These are phyloP conservation scores for Grosmannia serpens DNA, from an alignment of 2,329 filamentous ascomycete genomes.

Conservation along the genomic window DNA sequence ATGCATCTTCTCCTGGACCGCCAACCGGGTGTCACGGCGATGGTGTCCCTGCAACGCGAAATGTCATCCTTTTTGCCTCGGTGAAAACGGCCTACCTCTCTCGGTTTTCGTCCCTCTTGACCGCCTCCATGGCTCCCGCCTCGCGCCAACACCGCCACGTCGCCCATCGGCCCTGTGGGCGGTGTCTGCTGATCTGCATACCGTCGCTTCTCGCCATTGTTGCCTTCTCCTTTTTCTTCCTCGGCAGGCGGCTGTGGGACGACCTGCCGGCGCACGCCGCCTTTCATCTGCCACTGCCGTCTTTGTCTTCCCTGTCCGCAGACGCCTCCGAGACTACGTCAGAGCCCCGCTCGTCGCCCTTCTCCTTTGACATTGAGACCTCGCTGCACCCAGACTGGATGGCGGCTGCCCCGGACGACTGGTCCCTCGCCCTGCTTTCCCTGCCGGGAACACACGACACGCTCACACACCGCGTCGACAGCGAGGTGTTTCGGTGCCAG, in stretches of 20 bases:
- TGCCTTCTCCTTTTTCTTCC: not conserved
- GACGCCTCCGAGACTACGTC: not conserved
- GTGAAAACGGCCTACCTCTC: not conserved
- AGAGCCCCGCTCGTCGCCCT: constrained; percentile 16
- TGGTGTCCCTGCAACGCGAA: not conserved
- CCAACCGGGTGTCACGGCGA: not conserved
- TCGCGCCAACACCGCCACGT: not conserved
- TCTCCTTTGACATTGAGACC: constrained; percentile 29
- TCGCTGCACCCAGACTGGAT: constrained; percentile 29
- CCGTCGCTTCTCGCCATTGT: not conserved
- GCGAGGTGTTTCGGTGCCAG: constrained; percentile 31
- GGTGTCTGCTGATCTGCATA: not conserved
- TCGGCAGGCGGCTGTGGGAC: not conserved
- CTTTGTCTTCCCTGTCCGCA: not conserved
- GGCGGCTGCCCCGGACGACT: constrained; percentile 27
- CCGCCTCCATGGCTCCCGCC: not conserved
- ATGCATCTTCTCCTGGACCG: not conserved
- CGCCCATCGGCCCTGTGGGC: not conserved
- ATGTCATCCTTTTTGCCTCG: not conserved
- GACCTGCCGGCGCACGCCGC: not conserved
- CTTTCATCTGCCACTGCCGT: not conserved
- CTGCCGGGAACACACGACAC: constrained; percentile 43
- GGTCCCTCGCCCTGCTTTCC: constrained; percentile 30
- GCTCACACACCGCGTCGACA: constrained; percentile 32
- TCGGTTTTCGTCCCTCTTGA: too few species aligned